A percentile compares a stretch with the other conserved stretches of the same genome.
These are phyloP conservation scores for Exobasidium cylindrosporum DNA, from an alignment of 1,284 basidiomycete species.

Conservation along the genomic window DNA sequence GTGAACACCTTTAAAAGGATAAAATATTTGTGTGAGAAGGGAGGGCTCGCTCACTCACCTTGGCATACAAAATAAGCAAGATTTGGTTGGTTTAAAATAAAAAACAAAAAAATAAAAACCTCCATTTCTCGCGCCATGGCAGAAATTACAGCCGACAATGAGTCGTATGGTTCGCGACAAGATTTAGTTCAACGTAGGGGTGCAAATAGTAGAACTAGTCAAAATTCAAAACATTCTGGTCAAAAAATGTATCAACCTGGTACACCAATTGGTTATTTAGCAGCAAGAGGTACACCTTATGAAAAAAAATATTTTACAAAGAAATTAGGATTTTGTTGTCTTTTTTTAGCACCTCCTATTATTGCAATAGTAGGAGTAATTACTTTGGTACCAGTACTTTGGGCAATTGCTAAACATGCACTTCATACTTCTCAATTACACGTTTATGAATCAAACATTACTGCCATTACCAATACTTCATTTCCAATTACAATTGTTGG, in stretches of 20 bases:
- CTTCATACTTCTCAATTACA: conserved; percentile 51
- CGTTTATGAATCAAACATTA: conserved; percentile 54
- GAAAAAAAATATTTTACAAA: conserved; percentile 49
- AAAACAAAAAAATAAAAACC: too few relatives aligned
- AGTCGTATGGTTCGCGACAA: background rate
- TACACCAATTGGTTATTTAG: conserved; percentile 19
- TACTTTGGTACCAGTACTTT: conserved; percentile 52
- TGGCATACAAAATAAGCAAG: too few relatives aligned
- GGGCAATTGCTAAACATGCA: conserved; percentile 53
- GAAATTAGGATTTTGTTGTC: conserved; percentile 46
- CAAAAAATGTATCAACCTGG: conserved; percentile 23
- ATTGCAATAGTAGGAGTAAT: conserved; percentile 44
- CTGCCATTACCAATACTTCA: conserved; percentile 41
- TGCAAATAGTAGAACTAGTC: background rate
- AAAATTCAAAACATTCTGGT: background rate
- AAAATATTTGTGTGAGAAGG: too few relatives aligned
- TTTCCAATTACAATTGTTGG: conserved; percentile 54
- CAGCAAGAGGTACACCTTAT: conserved; percentile 49
- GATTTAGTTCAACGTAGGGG: conserved; percentile 8
- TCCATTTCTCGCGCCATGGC: too few relatives aligned
- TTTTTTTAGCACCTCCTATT: conserved; percentile 41
- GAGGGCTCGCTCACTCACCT: too few relatives aligned
- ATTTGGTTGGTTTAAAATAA: too few relatives aligned
- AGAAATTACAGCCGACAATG: conserved; percentile 3
- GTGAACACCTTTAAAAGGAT: too few relatives aligned